phyloP scores from a whole-genome alignment of 1,284 basidiomycete species.

The Microstroma glucosiphilum region DNA sequence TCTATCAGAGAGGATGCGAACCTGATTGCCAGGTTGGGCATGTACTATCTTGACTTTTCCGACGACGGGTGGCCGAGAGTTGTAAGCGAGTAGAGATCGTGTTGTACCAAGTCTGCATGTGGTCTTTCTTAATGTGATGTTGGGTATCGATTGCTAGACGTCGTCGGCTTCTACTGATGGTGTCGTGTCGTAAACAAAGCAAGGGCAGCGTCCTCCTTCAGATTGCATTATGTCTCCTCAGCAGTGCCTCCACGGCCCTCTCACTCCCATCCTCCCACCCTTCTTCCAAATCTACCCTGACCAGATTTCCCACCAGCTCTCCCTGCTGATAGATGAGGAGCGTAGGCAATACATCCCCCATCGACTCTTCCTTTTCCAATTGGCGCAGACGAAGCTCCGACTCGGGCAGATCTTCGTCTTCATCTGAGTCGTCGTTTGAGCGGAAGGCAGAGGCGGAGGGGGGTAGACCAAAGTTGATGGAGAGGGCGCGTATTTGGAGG shows the following conservation, averaged over 20 bases:
- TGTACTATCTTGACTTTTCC: conserved; percentile 4
- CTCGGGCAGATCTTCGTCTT: conserved; percentile 11
- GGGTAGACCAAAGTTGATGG: conserved; percentile 32
- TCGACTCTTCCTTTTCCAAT: conserved; percentile 7
- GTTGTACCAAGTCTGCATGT: too few relatives aligned
- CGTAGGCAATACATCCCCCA: conserved; percentile 34
- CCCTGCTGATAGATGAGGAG: conserved; percentile 36
- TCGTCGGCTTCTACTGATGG: too few relatives aligned
- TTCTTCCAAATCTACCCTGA: conserved; percentile 24
- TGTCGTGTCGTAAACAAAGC: too few relatives aligned
- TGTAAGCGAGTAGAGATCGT: background rate
- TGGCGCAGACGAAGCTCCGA: background rate
- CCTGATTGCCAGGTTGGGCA: background rate
- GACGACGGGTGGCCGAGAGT: conserved; percentile 1
- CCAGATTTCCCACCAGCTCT: conserved; percentile 33
- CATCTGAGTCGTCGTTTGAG: conserved; percentile 23
- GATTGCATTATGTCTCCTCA: too few relatives aligned
- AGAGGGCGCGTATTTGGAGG: conserved; percentile 32
- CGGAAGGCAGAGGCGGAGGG: background rate
- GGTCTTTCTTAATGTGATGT: too few relatives aligned
- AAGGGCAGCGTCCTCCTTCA: too few relatives aligned
- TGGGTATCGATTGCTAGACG: too few relatives aligned
- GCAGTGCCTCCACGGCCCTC: conserved; percentile 56
- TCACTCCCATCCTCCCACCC: conserved; percentile 27
- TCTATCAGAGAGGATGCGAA: background rate